Conservation (phyloP, 768 basidiomycete species). For the Tulasnella sp. region DNA sequence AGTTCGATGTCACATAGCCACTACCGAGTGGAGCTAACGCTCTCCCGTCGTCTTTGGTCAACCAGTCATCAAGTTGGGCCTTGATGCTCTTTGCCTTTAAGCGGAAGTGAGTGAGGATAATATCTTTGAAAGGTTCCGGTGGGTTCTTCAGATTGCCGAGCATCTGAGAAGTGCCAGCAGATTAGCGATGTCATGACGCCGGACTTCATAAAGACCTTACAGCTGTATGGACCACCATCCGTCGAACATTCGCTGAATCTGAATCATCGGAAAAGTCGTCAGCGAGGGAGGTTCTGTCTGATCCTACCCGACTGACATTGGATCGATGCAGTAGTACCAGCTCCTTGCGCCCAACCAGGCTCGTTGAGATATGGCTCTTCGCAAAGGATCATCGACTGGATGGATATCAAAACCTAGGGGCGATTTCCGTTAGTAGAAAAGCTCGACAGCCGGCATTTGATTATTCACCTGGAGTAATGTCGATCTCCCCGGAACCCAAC, state of each 20-base stretch:
- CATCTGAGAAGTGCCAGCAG: constrained; percentile 41
- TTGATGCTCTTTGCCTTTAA: constrained; percentile 63
- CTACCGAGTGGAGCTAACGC: constrained; percentile 42
- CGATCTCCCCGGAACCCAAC: constrained; percentile 84
- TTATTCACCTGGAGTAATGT: constrained; percentile 67
- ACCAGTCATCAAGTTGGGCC: constrained; percentile 71
- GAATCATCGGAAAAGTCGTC: neutral
- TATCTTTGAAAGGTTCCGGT: constrained; percentile 75
- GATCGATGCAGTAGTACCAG: constrained; percentile 61
- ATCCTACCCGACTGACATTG: constrained; percentile 44
- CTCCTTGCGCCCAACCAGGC: constrained; percentile 70
- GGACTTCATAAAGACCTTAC: constrained; percentile 31
- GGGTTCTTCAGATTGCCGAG: constrained; percentile 69
- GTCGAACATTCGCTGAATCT: constrained; percentile 87
- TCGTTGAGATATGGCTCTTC: constrained; percentile 93
- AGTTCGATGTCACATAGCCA: neutral
- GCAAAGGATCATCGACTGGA: constrained; percentile 93
- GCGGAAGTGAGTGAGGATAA: constrained; percentile 84
- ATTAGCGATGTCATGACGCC: neutral
- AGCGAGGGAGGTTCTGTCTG: neutral
- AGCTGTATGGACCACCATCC: constrained; percentile 86
- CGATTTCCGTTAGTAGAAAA: neutral
- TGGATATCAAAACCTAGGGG: constrained; percentile 68
- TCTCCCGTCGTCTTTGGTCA: constrained; percentile 61
- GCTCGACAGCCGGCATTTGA: neutral